Evolutionary conservation across 1,139 yeast genomes (phyloP), one percentile per base, ranked within the genome.

Genomic region (Nadsonia commutata): DNA sequence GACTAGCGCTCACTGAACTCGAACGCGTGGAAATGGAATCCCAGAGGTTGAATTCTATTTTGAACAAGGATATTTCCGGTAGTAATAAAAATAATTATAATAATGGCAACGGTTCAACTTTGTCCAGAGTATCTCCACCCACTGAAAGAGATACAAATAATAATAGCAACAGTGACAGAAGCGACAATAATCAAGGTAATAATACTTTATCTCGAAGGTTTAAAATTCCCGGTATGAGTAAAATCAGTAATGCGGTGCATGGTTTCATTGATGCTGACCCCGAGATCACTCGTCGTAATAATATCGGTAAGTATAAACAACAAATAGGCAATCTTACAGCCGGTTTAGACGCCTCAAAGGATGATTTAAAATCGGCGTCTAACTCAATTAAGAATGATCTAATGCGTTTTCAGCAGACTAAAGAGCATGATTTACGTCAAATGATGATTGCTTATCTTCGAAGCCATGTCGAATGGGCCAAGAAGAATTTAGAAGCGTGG

Each of bases 221-320:
- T 57, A 66, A 66, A 46, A 60, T 70, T 37, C 74, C 73, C 0
- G 72, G 72, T 0, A 57, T 71, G 23, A 60, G 67, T 20, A 77
- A 75, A 49, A 62, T 80, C 27, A 73, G 79, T 36, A 76, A 70
- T 52, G 80, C 80, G 43, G 75, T 80, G 18, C 75, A 74, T 41
- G 83, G 80, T 44, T 73, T 79, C 39, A 77, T 79, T 50, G 86
- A 80, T 51, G 78, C 74, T 38, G 81, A 80, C 51, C 85, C 86
- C 0, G 82, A 76, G 48, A 67, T 74, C 37, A 71, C 81, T 2
- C 65, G 85, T 23, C 72, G 78, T 45, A 77, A 73, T 49, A 71
- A 69, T 54, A 71, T 78, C 36, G 62, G 67, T 1, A 67, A 71
- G 46, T 64, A 78, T 17, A 68, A 70, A 44, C 69, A 66, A 38